Conservation (phyloP, 768 basidiomycete species). For the Suillus spraguei region DNA sequence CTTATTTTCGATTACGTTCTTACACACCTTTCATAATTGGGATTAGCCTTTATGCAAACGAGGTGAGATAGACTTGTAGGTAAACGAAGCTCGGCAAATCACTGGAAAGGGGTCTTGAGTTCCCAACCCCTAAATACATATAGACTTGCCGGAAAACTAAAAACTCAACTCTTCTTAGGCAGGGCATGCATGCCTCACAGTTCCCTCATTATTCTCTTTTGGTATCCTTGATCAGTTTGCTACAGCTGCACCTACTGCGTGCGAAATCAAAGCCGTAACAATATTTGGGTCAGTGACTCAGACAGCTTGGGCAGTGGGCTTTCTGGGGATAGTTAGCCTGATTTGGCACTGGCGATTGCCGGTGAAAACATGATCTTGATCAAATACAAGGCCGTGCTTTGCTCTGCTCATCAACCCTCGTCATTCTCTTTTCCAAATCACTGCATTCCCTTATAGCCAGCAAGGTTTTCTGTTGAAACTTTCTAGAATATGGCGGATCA, state of each 20-base stretch:
- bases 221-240: not conserved
- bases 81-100: slow-evolving; percentile 2
- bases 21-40: slow-evolving; percentile 15
- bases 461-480: slow-evolving; percentile 1
- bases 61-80: not conserved
- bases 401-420: slow-evolving; percentile 10
- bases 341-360: slow-evolving; percentile 36
- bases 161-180: not conserved
- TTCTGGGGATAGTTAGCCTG: slow-evolving; percentile 19
- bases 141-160: not conserved
- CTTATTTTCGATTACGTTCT: slow-evolving; percentile 9
- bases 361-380: slow-evolving; percentile 21
- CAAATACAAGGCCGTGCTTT: slow-evolving; percentile 12
- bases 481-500: slow-evolving; percentile 55
- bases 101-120: not conserved
- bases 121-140: not conserved
- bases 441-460: not conserved
- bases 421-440: slow-evolving; percentile 11
- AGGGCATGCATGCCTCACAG: not conserved
- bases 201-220: not conserved
- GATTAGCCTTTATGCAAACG: slow-evolving; percentile 12
- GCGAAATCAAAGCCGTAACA: not conserved
- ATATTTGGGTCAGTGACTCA: not conserved
- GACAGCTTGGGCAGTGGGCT: not conserved
- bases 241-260: not conserved